Base-by-base conservation (phyloP, 2,329 filamentous ascomycete species). In the Fusarium buxicola region DNA sequence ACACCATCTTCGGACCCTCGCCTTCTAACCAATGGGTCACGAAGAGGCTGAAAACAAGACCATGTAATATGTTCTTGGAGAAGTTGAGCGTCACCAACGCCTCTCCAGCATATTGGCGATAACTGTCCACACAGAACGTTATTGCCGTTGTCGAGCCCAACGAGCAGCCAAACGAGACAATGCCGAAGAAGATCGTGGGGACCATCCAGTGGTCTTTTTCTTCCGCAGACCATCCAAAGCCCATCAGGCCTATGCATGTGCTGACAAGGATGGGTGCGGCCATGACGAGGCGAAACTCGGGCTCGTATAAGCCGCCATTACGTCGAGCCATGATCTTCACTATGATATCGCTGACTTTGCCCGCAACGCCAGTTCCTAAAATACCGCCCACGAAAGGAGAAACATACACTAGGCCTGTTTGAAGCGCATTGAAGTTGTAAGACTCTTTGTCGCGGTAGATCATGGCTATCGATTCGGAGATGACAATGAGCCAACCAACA, bases 61-160 rank as follows among this genome's bases (percentile, higher is more conserved):
- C 94, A 70, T 98, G 94, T 24, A 97, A 86, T 52, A 97, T 85
- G 73, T 97, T 98, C 82, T 98, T 98, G 78, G 87, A 89, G 72
- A 97, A 95, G 72, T 97, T 98, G 66, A 98, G 81, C 16, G 94
- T 97, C 12, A 98, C 95, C 30, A 98, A 83, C 3, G 94, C 94
- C 77, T 98, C 94, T 16, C 93, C 94, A 1, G 94, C 94, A 75
- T 97, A 97, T 71, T 96, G 90, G 10, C 94, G 85, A 76, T 98
- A 97, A 65, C 89, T 93, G 77, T 98, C 94, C 8, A 98, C 92
- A 51, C 91, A 93, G 70, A 97, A 98, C 0, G 94, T 97, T 71
- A 98, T 97, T 16, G 92, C 84, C 0, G 94, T 98, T 0, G 94
- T 97, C 25, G 90, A 93, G 1, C 92, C 94, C 2, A 98, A 82